Base-by-base conservation (phyloP, 2,329 filamentous ascomycete genomes). In the Amauroascus verrucosus region DNA sequence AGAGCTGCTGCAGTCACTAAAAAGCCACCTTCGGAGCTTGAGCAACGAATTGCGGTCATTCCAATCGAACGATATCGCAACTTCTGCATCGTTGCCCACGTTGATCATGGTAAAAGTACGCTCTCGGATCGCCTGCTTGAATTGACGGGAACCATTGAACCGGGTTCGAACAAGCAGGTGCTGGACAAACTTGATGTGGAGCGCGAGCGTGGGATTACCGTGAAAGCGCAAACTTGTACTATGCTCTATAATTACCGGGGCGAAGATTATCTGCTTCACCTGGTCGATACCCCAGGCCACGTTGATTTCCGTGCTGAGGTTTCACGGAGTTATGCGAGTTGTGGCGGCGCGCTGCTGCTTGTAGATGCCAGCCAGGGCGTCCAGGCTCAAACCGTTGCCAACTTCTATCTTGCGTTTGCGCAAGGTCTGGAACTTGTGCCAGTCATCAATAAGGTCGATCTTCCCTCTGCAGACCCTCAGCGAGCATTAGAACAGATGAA, bases 281-380 rank as follows among this genome's bases (percentile, higher is more conserved):
- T 98, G 26, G 90, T 98, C 54, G 93, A 98, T 69, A 98, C 93
- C 0, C 93, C 93, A 0, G 93, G 93, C 26, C 93, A 98, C 72
- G 93, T 98, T 54, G 93, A 98, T 72, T 98, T 98, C 70, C 81
- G 93, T 53, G 93, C 93, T 46, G 93, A 98, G 70, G 93, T 98
- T 9, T 94, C 88, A 32, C 81, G 93, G 46, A 95, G 88, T 58
- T 98, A 98, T 74, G 91, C 91, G 49, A 95, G 88, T 64, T 98
- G 93, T 67, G 91, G 90, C 58, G 94, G 93, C 48, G 91, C 93
- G 0, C 69, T 98, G 56, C 77, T 98, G 50, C 80, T 98, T 1
- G 91, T 98, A 2, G 93, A 98, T 75, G 93, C 91, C 6, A 95
- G 87, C 61, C 93, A 98, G 71, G 93, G 93, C 44, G 84, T 98